These are phyloP conservation scores for Salix caprea DNA, from an alignment of 345 rosid genomes.

Conservation along the genomic window DNA sequence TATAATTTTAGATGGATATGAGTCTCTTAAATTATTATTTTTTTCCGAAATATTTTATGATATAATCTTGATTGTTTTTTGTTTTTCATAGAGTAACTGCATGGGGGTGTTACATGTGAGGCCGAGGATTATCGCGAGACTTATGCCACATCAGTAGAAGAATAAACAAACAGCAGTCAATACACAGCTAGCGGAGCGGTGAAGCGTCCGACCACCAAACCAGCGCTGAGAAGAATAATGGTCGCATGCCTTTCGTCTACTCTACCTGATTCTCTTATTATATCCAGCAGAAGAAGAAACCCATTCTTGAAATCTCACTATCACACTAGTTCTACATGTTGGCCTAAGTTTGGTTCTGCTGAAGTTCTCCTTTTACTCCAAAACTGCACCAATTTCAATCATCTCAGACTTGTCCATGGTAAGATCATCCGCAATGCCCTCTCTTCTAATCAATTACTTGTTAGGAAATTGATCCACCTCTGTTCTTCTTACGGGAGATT, in stretches of 20 bases:
- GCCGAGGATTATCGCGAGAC: not conserved
- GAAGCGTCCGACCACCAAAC: not conserved
- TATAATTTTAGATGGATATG: no score
- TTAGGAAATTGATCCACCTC: constrained; percentile 47
- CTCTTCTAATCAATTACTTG: constrained; percentile 45
- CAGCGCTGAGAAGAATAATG: constrained; percentile 12
- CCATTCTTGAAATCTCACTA: constrained; percentile 6
- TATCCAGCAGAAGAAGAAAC: constrained; percentile 3
- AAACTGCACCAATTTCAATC: constrained; percentile 43
- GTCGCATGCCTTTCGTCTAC: constrained; percentile 28
- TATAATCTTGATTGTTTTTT: no score
- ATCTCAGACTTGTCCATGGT: constrained; percentile 55
- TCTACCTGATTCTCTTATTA: constrained; percentile 10
- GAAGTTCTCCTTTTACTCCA: constrained; percentile 42
- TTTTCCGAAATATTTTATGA: no score
- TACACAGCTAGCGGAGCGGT: no score
- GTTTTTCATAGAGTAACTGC: no score
- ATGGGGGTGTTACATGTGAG: not conserved
- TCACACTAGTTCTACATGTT: not conserved
- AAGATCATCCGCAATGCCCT: constrained; percentile 48
- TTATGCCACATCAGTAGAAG: not conserved
- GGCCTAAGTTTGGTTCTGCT: constrained; percentile 25
- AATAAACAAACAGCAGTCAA: no score
- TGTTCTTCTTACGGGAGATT: constrained; percentile 42
- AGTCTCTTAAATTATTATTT: no score